These are phyloP conservation scores for Quillaja saponaria DNA, from an alignment of 306 rosid genomes.

Conservation along the genomic window DNA sequence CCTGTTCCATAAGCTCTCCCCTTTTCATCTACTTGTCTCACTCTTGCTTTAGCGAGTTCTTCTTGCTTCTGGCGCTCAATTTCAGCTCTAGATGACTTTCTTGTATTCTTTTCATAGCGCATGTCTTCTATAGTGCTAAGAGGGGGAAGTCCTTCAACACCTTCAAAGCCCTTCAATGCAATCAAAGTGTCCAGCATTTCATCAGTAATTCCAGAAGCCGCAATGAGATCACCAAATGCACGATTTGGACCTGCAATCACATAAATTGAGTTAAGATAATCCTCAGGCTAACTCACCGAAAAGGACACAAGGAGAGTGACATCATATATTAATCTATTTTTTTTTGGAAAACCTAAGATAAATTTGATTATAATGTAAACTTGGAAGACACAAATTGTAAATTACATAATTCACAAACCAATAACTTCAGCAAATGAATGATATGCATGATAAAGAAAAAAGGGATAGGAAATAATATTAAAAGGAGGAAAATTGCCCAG, in stretches of 20 bases:
- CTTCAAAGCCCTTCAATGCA: slow-evolving; percentile 78
- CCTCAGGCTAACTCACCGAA: neutral
- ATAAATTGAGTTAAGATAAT: neutral
- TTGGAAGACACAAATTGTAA: neutral
- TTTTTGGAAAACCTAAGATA: neutral
- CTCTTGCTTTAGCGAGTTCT: slow-evolving; percentile 84
- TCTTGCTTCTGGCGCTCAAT: slow-evolving; percentile 93
- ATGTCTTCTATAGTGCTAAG: slow-evolving; percentile 67
- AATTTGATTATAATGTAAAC: neutral
- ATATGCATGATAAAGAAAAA: neutral
- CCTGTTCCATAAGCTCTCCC: slow-evolving; percentile 96
- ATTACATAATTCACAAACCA: neutral
- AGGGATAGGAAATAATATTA: no score
- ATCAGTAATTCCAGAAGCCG: slow-evolving; percentile 91
- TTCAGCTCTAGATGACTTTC: slow-evolving; percentile 70
- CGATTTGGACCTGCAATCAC: slow-evolving; percentile 70
- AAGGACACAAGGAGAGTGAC: slow-evolving; percentile 12
- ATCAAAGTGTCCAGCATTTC: slow-evolving; percentile 92
- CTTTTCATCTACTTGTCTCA: slow-evolving; percentile 81
- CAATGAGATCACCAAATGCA: slow-evolving; percentile 85
- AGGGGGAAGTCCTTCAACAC: slow-evolving; percentile 84
- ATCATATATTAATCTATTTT: neutral
- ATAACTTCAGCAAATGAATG: neutral
- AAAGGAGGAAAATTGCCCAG: no score
- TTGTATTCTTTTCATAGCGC: slow-evolving; percentile 72